Evolutionary conservation across 2,329 filamentous ascomycete species (phyloP).

Genomic region (Cryphonectria carpinicola): DNA sequence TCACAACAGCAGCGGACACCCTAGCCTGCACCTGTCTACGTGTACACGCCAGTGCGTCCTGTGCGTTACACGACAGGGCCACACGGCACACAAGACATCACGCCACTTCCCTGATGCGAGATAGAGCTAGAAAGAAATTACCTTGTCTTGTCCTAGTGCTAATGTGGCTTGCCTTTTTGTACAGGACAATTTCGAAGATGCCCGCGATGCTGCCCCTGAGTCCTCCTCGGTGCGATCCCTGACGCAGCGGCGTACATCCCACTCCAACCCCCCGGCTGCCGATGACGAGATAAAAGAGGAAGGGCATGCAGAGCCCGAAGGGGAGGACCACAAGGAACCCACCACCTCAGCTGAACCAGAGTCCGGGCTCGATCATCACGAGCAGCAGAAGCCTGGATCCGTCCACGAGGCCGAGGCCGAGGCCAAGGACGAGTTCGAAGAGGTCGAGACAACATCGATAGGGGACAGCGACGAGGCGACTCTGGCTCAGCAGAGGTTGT

Average conservation of each 20-base stretch:
- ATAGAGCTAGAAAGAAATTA: slow-evolving; percentile 1
- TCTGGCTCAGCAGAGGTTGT: slow-evolving; percentile 41
- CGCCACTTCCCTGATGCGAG: slow-evolving; percentile 8
- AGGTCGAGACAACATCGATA: slow-evolving; percentile 31
- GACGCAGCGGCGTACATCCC: slow-evolving; percentile 51
- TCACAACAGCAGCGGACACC: slow-evolving; percentile 15
- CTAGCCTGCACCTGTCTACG: slow-evolving; percentile 14
- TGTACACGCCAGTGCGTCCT: slow-evolving; percentile 26
- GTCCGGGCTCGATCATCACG: slow-evolving; percentile 33
- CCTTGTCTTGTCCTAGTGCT: slow-evolving; percentile 15
- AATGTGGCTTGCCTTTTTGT: slow-evolving; percentile 14
- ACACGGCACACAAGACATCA: slow-evolving; percentile 8
- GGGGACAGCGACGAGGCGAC: slow-evolving; percentile 27
- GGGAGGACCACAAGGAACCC: slow-evolving; percentile 27
- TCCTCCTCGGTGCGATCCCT: slow-evolving; percentile 67
- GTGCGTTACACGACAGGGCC: slow-evolving; percentile 21
- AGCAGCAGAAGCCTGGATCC: slow-evolving; percentile 29
- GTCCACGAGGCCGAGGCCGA: slow-evolving; percentile 39
- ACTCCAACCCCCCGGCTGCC: slow-evolving; percentile 39
- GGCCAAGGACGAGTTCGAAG: slow-evolving; percentile 35
- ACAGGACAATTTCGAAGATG: slow-evolving; percentile 84
- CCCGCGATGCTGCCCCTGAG: slow-evolving; percentile 68
- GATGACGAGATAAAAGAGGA: slow-evolving; percentile 32
- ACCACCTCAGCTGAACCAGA: slow-evolving; percentile 32
- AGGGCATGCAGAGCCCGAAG: slow-evolving; percentile 32